These are phyloP conservation scores for Desmodesmus armatus DNA, from an alignment of 139 green algal genomes.

Conservation along the genomic window DNA sequence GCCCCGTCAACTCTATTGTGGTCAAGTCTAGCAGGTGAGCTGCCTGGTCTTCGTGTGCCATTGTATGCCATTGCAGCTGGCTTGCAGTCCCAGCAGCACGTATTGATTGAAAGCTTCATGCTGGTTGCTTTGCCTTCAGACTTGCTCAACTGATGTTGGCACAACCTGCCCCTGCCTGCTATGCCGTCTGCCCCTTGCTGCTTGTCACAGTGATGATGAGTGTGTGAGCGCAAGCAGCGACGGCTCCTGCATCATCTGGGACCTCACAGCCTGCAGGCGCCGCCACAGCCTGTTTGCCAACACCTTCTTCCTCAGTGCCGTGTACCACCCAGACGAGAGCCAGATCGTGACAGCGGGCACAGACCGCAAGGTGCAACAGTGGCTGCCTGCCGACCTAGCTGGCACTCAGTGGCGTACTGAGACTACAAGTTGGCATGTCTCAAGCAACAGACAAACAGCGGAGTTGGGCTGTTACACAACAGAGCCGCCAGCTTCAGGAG, in stretches of 20 bases:
- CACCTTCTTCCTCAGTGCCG: conserved; percentile 84
- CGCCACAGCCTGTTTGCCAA: conserved; percentile 77
- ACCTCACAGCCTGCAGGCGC: conserved; percentile 67
- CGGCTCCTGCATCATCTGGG: conserved; percentile 92
- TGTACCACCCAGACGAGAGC: conserved; percentile 86
- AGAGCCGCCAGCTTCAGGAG: no score
- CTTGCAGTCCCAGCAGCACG: no score
- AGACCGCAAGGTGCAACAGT: conserved; percentile 76
- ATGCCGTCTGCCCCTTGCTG: neutral
- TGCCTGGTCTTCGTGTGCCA: no score
- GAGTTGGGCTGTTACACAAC: no score
- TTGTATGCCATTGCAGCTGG: neutral
- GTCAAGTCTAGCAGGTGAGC: conserved; percentile 66
- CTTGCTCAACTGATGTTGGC: no score
- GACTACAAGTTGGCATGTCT: no score
- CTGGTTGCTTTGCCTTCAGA: no score
- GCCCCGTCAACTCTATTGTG: conserved; percentile 78
- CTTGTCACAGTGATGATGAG: conserved; percentile 73
- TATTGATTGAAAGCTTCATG: no score
- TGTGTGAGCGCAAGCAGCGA: conserved; percentile 80
- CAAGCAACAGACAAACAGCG: no score
- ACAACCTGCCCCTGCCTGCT: neutral
- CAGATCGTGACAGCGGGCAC: conserved; percentile 80
- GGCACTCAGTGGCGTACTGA: no score
- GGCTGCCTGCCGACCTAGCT: neutral